These are phyloP conservation scores for Funneliformis caledonium DNA, from an alignment of 371 early-diverging fungal genomes.

Conservation along the genomic window DNA sequence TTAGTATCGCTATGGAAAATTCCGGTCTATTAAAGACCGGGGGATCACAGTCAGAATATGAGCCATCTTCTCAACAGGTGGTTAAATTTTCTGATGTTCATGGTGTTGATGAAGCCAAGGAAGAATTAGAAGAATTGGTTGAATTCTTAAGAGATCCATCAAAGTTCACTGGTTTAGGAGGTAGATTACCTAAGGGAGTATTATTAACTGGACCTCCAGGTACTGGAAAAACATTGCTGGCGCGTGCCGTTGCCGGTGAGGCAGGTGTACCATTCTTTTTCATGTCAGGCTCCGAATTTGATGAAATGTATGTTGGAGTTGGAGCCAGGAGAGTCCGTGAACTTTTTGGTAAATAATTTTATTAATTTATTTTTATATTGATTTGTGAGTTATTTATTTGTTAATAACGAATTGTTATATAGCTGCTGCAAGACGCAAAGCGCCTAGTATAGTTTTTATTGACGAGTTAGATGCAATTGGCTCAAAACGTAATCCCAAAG, in stretches of 20 bases:
- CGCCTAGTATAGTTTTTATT: constrained; percentile 99
- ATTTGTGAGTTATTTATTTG: not conserved
- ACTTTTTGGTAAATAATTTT: constrained; percentile 61
- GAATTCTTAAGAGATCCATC: constrained; percentile 92
- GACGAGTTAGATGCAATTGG: constrained; percentile 99
- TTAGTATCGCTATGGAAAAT: constrained; percentile 77
- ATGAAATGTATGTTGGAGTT: constrained; percentile 99
- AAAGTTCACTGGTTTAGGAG: constrained; percentile 90
- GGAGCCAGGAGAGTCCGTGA: constrained; percentile 87
- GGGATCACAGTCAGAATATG: constrained; percentile 68
- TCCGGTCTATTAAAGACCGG: constrained; percentile 74
- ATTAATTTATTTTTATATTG: not conserved
- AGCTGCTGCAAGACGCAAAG: constrained; percentile 92
- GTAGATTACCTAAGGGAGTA: constrained; percentile 96
- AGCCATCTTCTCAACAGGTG: constrained; percentile 66
- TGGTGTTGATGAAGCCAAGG: constrained; percentile 97
- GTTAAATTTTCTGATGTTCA: constrained; percentile 93
- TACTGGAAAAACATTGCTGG: constrained; percentile 95
- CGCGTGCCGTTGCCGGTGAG: constrained; percentile 91
- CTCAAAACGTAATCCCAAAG: constrained; percentile 91
- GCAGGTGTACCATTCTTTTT: constrained; percentile 97
- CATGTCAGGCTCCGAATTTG: constrained; percentile 97
- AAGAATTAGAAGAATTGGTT: constrained; percentile 95
- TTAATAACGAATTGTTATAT: constrained; percentile 34
- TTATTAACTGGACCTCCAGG: constrained; percentile 99